Base-by-base conservation (phyloP, 2,329 filamentous ascomycete genomes). In the Phaeosphaeria sp. region DNA sequence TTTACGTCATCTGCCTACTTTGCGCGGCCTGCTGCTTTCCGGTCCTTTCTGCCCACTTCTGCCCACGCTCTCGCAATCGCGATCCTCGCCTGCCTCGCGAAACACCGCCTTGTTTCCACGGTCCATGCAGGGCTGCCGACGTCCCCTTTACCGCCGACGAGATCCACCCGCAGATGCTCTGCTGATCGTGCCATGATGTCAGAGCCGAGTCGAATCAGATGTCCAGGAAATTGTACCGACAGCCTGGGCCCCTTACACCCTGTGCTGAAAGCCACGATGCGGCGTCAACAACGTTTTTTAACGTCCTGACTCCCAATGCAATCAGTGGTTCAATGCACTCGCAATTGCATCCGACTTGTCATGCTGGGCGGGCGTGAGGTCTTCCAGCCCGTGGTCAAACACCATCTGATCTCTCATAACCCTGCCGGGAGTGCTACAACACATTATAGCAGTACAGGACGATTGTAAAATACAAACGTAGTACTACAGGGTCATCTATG, bases 121-220 rank as follows among this genome's bases (percentile, higher is more conserved):
- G n/a, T 24, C 20, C 20, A 39, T 51, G 49, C 49, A 51, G 49
- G 49, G 49, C 36, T 18, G 49, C 49, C 33, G 49, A 43, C 25
- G 7, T n/a, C 49, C 36, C 49, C 22, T 39, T 49, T 21, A 40
- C 47, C 22, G 18, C 33, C 47, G 27, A 20, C 27, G 17, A 2
- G 13, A 21, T 30, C 25, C 22, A 25, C 9, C 30, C 30, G 30
- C 30, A 13, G n/a, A 6, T 36, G 30, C 3, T 13, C 3, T 36
- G 30, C 8, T 30, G 25, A 22, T 25, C 24, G 2, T 3, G 11
- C 44, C 27, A 48, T 49, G 48, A 49, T 42, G 48, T 49, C 48
- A 49, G 6, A 17, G 2, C 4, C 8, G 46, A n/a, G 18, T 30
- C 46, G 25, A 49, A 33, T 49, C 25, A 48, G 6, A 20, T n/a